A percentile compares a stretch with the other conserved stretches of the same genome.
These are phyloP conservation scores for Neopestalotiopsis sp. DNA, from an alignment of 2,329 filamentous ascomycete genomes.

Conservation along the genomic window DNA sequence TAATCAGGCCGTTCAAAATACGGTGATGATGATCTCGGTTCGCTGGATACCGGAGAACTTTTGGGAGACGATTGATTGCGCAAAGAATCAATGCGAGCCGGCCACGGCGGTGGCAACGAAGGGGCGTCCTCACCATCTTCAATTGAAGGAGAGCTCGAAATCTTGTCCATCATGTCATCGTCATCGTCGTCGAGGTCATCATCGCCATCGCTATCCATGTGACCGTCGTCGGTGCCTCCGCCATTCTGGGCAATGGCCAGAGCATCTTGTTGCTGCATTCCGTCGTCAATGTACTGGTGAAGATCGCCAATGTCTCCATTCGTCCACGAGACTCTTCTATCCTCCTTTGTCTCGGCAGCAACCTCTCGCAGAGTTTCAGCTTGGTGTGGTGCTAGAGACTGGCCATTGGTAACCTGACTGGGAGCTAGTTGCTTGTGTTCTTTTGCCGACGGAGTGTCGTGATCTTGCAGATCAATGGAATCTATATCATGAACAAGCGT, in stretches of 20 bases:
- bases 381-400: slow-evolving; percentile 76
- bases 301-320: slow-evolving; percentile 47
- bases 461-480: slow-evolving; percentile 93
- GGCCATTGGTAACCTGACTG: slow-evolving; percentile 51
- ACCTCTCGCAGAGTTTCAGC: slow-evolving; percentile 83
- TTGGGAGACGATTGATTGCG: slow-evolving; percentile 36
- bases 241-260: slow-evolving; percentile 68
- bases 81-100: slow-evolving; percentile 50
- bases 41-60: slow-evolving; percentile 37
- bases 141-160: slow-evolving; percentile 98
- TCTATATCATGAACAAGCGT: slow-evolving; percentile 58
- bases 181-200: slow-evolving; percentile 82
- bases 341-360: slow-evolving; percentile 77
- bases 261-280: slow-evolving; percentile 60
- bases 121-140: slow-evolving; percentile 89
- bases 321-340: slow-evolving; percentile 63
- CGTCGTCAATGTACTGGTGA: slow-evolving; percentile 54
- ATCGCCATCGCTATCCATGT: slow-evolving; percentile 72
- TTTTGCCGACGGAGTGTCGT: slow-evolving; percentile 80
- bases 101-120: slow-evolving; percentile 45
- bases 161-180: slow-evolving; percentile 97
- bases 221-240: slow-evolving; percentile 62
- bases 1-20: slow-evolving; percentile 45
- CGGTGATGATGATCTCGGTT: slow-evolving; percentile 48
- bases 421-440: slow-evolving; percentile 64